phyloP scores from a whole-genome alignment of 441 rosid species.

The Jatropha multifida region DNA sequence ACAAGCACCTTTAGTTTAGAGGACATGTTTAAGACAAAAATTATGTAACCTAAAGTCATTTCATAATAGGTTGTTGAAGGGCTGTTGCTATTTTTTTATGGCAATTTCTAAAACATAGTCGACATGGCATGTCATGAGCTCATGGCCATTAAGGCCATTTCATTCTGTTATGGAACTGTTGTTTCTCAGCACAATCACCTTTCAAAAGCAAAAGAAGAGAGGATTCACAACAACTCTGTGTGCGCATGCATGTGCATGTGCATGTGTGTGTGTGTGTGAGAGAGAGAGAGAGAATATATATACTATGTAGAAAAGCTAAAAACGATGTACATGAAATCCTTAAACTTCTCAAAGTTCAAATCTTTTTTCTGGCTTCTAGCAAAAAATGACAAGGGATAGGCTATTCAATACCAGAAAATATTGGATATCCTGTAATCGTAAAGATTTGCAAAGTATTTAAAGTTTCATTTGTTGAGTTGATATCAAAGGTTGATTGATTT shows the following conservation, averaged over 20 bases:
- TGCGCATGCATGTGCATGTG: too few species aligned
- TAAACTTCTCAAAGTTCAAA: background rate
- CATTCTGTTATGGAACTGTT: background rate
- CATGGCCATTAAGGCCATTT: background rate
- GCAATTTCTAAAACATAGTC: background rate
- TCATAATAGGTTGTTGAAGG: background rate
- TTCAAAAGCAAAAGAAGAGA: background rate
- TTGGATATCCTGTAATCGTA: background rate
- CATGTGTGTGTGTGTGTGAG: background rate
- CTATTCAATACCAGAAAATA: background rate
- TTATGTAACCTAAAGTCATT: too few species aligned
- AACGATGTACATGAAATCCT: background rate
- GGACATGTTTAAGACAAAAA: too few species aligned
- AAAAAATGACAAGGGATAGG: background rate
- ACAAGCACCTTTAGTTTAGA: too few species aligned
- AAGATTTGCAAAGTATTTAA: background rate
- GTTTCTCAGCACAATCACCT: background rate
- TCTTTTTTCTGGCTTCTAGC: background rate
- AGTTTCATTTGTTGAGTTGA: background rate
- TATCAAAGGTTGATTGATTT: background rate
- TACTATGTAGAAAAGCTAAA: background rate
- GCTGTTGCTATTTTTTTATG: too few species aligned
- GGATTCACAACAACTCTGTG: background rate
- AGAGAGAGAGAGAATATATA: background rate
- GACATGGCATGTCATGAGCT: background rate